Evolutionary conservation across 2,329 filamentous ascomycete species (phyloP).

Genomic region (Xylariaceae sp.): DNA sequence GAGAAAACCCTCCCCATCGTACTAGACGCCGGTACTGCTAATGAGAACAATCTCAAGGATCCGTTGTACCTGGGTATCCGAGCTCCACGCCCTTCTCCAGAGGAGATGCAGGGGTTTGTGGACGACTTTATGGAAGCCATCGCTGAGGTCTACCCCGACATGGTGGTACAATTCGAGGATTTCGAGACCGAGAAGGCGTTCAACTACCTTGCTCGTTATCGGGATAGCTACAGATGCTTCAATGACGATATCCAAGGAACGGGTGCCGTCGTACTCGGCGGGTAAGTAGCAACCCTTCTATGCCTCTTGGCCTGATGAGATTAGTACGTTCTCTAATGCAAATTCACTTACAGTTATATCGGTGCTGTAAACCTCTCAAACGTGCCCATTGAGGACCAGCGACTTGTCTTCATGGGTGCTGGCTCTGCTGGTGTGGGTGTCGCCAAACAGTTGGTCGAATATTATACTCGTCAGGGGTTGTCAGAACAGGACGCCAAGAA

Average conservation of each 20-base stretch:
- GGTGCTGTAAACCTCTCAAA: constrained; percentile 77
- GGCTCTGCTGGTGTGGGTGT: constrained; percentile 95
- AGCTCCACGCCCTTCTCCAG: constrained; percentile 69
- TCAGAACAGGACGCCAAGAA: constrained; percentile 79
- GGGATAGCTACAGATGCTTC: constrained; percentile 87
- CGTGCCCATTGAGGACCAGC: constrained; percentile 82
- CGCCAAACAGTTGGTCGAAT: constrained; percentile 95
- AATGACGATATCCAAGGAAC: constrained; percentile 99
- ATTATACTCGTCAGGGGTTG: constrained; percentile 88
- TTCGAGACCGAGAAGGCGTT: constrained; percentile 93
- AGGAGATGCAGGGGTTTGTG: constrained; percentile 84
- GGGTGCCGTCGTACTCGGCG: constrained; percentile 86
- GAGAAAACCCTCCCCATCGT: constrained; percentile 72
- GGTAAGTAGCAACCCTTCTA: constrained; percentile 43
- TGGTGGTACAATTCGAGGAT: constrained; percentile 89
- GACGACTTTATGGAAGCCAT: constrained; percentile 95
- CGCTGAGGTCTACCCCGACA: constrained; percentile 63
- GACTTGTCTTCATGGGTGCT: constrained; percentile 91
- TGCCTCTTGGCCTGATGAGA: neutral
- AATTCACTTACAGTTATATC: constrained; percentile 43
- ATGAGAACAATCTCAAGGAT: constrained; percentile 60
- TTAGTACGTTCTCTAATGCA: constrained; percentile 14
- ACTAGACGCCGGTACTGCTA: constrained; percentile 61
- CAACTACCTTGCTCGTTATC: constrained; percentile 85
- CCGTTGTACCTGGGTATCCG: constrained; percentile 86